phyloP scores from a whole-genome alignment of 1,284 basidiomycete species.

The Dichomitus squalens region DNA sequence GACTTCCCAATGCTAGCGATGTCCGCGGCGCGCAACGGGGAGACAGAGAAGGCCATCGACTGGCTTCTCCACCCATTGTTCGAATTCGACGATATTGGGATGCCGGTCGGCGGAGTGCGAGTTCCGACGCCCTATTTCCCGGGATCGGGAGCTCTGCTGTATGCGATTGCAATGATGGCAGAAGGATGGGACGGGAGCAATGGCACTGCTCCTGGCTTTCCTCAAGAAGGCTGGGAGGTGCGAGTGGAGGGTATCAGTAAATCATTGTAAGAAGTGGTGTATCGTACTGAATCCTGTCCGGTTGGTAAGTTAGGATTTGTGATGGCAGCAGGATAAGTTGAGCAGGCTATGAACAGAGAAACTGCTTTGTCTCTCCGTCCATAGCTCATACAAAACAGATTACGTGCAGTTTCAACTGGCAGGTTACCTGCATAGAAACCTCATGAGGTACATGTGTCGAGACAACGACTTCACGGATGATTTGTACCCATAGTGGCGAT shows the following conservation, averaged over 20 bases:
- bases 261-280: background rate
- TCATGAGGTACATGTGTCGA: too few relatives aligned
- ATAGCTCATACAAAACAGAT: too few relatives aligned
- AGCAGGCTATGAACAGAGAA: too few relatives aligned
- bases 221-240: conserved; percentile 48
- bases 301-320: too few relatives aligned
- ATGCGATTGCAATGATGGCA: conserved; percentile 59
- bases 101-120: conserved; percentile 59
- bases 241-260: conserved; percentile 38
- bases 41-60: conserved; percentile 51
- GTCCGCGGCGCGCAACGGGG: conserved; percentile 57
- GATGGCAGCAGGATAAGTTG: too few relatives aligned
- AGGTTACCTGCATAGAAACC: too few relatives aligned
- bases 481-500: too few relatives aligned
- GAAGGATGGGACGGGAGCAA: conserved; percentile 54
- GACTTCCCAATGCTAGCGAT: conserved; percentile 67
- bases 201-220: conserved; percentile 49
- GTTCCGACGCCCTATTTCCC: conserved; percentile 67
- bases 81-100: conserved; percentile 60
- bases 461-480: too few relatives aligned
- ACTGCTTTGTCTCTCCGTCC: too few relatives aligned
- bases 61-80: conserved; percentile 59
- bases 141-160: conserved; percentile 53
- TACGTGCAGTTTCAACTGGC: too few relatives aligned
- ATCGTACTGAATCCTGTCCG: background rate